Evolutionary conservation across 768 basidiomycete species (phyloP), one percentile per base, ranked within the genome.

Genomic region (Candolleomyces eurysporus): DNA sequence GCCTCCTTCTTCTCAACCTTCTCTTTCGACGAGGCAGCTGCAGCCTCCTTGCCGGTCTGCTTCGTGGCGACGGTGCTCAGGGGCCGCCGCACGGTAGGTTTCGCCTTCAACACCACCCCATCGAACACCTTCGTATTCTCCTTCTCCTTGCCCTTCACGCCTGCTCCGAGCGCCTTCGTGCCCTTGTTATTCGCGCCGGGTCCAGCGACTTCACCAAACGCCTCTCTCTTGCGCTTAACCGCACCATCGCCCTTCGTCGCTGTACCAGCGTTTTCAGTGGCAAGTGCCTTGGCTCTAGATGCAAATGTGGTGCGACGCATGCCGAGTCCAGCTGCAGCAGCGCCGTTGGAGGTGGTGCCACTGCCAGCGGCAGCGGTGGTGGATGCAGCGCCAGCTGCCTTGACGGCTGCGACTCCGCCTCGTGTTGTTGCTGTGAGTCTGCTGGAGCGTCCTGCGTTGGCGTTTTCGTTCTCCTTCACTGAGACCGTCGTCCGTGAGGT

Each of bases 191-290:
- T 21, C 45, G 16, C 63, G 79, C 65, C 40, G 73, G 79, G 66
- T 13, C 73, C 76, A 8, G 85, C 82, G 48, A 92, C 88, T 72
- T 94, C 92, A 36, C 85, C 87, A 30, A 94, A 78, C 0, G 91
- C 91, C 54, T 89, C 88, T 48, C 92, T 88, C 72, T 93, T 93
- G 64, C 92, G 82, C 72, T 92, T 92, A 54, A 83, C 86, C 4
- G 78, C 76, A 9, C 74, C 71, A 32, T 89, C 87, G 21, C 72
- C 66, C 63, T 84, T 80, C 52, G 66, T 56, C 43, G 52, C 4
- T 36, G 7, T 39, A 16, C 75, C 75, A 63, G 74, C 72, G 54
- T 76, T 72, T 32, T 77, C 71, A 64, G 71, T 53, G 72, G 69
- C 64, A 69, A 78, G 71, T 48, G 77, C 69, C 73, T 86, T 86